These are phyloP conservation scores for Leishmania lainsoni DNA, from an alignment of 208 protist genomes.

Conservation along the genomic window DNA sequence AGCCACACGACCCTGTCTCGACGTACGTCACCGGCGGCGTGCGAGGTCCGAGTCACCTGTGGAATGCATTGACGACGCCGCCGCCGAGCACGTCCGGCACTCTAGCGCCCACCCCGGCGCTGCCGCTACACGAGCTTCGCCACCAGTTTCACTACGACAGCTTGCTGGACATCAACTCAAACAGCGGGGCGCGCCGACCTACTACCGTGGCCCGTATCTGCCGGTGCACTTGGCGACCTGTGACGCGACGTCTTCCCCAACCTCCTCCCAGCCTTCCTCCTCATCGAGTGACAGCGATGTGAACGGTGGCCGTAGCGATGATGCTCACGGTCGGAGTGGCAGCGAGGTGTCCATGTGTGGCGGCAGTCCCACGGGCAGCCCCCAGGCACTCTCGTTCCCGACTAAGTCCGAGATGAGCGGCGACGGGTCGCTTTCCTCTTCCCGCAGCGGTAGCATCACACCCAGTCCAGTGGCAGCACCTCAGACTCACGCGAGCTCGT, in stretches of 20 bases:
- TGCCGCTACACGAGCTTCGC: constrained; percentile 23
- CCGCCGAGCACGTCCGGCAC: constrained; percentile 23
- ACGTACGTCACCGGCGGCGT: constrained; percentile 25
- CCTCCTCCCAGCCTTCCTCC: constrained; percentile 1
- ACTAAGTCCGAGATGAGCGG: not conserved
- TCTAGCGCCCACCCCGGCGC: constrained; percentile 19
- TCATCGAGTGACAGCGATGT: constrained; percentile 4
- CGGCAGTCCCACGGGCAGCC: constrained; percentile 4
- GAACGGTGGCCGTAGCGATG: not conserved
- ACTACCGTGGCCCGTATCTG: constrained; percentile 51
- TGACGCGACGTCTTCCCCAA: constrained; percentile 8
- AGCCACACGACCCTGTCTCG: constrained; percentile 30
- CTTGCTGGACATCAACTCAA: constrained; percentile 48
- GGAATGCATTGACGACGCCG: constrained; percentile 21
- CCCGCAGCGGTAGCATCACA: constrained; percentile 1
- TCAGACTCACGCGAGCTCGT: not conserved
- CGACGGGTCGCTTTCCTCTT: not conserved
- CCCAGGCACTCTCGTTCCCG: not conserved
- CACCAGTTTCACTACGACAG: constrained; percentile 27
- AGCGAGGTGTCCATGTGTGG: not conserved
- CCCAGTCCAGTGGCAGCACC: constrained; percentile 3
- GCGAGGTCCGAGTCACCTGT: constrained; percentile 18
- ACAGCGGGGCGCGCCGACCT: constrained; percentile 40
- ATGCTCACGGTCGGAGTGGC: constrained; percentile 5
- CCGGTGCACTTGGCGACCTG: constrained; percentile 35